These are phyloP conservation scores for Yarrowia deformans DNA, from an alignment of 805 yeast genomes.

Conservation along the genomic window DNA sequence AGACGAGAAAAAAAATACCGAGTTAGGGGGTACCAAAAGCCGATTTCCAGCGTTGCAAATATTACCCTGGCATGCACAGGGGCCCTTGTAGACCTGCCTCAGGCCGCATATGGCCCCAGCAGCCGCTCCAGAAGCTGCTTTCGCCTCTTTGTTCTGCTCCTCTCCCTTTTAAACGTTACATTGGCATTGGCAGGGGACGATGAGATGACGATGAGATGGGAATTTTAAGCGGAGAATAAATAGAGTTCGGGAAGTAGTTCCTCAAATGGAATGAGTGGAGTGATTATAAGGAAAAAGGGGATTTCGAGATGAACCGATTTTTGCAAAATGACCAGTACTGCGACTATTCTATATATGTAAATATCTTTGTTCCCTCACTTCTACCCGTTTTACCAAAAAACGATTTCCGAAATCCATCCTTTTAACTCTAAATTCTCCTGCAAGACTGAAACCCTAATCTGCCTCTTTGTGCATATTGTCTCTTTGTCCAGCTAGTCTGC, in stretches of 20 bases:
- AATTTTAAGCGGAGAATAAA: constrained; percentile 31
- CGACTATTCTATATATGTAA: background rate
- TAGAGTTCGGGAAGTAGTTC: constrained; percentile 16
- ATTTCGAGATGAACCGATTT: background rate
- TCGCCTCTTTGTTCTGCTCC: constrained; percentile 21
- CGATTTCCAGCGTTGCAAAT: background rate
- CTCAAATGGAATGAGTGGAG: background rate
- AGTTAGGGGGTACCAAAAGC: constrained; percentile 9
- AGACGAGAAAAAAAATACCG: constrained; percentile 1
- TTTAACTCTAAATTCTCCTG: background rate
- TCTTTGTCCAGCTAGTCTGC: constrained; percentile 24
- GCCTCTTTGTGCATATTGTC: background rate
- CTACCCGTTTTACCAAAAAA: background rate
- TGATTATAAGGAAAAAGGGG: background rate
- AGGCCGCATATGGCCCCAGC: background rate
- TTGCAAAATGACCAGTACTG: background rate
- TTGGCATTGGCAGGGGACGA: constrained; percentile 39
- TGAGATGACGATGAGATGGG: constrained; percentile 40
- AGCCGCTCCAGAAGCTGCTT: background rate
- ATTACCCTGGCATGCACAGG: background rate
- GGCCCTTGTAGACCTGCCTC: background rate
- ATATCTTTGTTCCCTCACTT: background rate
- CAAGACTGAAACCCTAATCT: constrained; percentile 5
- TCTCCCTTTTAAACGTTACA: constrained; percentile 35
- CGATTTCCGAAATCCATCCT: background rate